phyloP scores from a whole-genome alignment of 257 asterid genomes.

The Solanum neorickii region DNA sequence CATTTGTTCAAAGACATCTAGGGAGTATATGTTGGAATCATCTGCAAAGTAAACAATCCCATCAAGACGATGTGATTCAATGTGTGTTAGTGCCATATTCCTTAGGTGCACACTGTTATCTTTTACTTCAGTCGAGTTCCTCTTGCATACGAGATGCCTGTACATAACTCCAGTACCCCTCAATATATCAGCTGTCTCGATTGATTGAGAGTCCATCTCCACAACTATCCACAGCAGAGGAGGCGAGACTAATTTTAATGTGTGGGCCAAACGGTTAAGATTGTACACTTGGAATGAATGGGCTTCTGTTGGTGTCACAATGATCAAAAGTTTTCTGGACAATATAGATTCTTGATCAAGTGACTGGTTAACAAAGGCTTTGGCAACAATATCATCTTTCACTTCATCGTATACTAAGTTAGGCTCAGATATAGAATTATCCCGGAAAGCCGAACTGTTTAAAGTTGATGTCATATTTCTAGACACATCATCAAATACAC shows the following conservation, averaged over 20 bases:
- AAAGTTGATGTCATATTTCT: constrained; percentile 12
- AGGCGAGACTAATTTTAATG: constrained; percentile 32
- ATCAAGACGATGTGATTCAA: constrained; percentile 58
- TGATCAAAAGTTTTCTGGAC: constrained; percentile 44
- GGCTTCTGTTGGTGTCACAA: constrained; percentile 45
- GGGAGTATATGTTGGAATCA: constrained; percentile 39
- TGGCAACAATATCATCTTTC: neutral
- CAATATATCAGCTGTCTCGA: constrained; percentile 43
- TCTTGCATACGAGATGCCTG: constrained; percentile 51
- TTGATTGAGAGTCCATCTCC: constrained; percentile 57
- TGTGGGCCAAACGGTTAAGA: constrained; percentile 43
- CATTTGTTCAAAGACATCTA: constrained; percentile 53
- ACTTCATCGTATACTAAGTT: constrained; percentile 4
- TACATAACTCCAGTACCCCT: constrained; percentile 57
- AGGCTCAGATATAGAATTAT: constrained; percentile 7
- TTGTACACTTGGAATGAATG: constrained; percentile 36
- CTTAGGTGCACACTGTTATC: constrained; percentile 30
- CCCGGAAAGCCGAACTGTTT: constrained; percentile 3
- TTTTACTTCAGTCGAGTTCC: constrained; percentile 19
- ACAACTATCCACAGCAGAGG: constrained; percentile 71
- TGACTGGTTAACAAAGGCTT: constrained; percentile 5
- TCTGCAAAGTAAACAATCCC: constrained; percentile 75
- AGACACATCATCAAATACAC: constrained; percentile 3
- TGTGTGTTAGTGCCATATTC: constrained; percentile 61
- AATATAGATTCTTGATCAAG: constrained; percentile 6